Conservation (phyloP, 2,329 filamentous ascomycete genomes). For the Daldinia sp. region DNA sequence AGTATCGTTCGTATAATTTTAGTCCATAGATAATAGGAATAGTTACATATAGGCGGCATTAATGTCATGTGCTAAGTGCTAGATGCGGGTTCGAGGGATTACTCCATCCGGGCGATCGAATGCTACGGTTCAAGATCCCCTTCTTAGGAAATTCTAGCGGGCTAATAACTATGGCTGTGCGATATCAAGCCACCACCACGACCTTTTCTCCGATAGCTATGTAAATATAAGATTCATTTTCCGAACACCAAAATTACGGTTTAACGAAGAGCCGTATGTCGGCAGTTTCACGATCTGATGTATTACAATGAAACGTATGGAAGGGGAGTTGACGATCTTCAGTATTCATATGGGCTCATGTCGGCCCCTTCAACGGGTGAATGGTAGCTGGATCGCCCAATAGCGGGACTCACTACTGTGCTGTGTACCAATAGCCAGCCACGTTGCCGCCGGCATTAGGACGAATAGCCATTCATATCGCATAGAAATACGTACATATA, state of each 20-base stretch:
- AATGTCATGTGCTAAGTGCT: conserved; percentile 38
- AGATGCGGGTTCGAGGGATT: conserved; percentile 41
- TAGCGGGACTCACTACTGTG: conserved; percentile 34
- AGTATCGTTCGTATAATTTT: conserved; percentile 23
- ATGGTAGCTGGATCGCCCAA: conserved; percentile 33
- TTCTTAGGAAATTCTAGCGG: conserved; percentile 31
- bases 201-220: conserved; percentile 4
- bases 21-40: conserved; percentile 7
- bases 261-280: conserved; percentile 36
- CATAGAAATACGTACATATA: conserved; percentile 8
- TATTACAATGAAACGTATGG: conserved; percentile 33
- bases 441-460: conserved; percentile 38
- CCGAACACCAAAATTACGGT: conserved; percentile 12
- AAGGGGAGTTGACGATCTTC: conserved; percentile 36
- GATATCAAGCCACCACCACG: conserved; percentile 13
- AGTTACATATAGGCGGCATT: conserved; percentile 13
- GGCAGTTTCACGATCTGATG: conserved; percentile 37
- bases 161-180: conserved; percentile 25
- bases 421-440: conserved; percentile 37
- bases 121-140: conserved; percentile 30
- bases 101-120: conserved; percentile 27
- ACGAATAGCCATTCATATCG: conserved; percentile 16
- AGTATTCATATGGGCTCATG: conserved; percentile 43
- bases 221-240: conserved; percentile 18
- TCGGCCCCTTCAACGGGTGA: conserved; percentile 42